phyloP scores from a whole-genome alignment of 208 protist genomes.

The Trypanosoma rangeli region DNA sequence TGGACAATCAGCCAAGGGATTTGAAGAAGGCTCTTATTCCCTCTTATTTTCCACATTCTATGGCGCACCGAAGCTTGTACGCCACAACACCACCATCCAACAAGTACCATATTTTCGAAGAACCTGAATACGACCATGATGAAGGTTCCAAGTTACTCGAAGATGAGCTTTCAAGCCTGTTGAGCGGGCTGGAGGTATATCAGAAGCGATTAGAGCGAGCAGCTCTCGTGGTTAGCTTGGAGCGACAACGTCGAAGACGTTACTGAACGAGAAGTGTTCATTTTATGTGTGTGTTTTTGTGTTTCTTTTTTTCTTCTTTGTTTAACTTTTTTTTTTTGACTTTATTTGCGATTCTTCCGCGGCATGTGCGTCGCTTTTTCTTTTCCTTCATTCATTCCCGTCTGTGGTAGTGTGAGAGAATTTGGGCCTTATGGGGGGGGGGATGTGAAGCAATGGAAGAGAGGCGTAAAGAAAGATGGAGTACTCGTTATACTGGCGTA shows the following conservation, averaged over 20 bases:
- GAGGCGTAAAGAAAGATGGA: no score
- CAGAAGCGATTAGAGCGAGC: slow-evolving; percentile 29
- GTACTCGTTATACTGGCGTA: no score
- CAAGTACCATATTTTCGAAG: slow-evolving; percentile 18
- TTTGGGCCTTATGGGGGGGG: no score
- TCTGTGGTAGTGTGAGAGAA: no score
- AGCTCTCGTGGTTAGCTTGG: slow-evolving; percentile 12
- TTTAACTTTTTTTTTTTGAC: no score
- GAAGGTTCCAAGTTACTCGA: background rate
- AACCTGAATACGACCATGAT: background rate
- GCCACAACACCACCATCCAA: background rate
- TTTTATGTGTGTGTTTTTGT: background rate
- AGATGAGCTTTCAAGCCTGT: slow-evolving; percentile 6
- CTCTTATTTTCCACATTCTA: background rate
- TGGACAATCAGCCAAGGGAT: background rate
- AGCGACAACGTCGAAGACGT: slow-evolving; percentile 15
- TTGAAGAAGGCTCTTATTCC: background rate
- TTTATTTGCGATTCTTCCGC: no score
- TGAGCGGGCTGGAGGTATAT: slow-evolving; percentile 18
- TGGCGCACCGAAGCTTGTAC: background rate
- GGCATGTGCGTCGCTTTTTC: no score
- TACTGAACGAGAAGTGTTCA: background rate
- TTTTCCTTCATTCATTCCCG: no score
- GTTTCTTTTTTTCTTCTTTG: background rate
- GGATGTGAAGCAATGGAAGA: no score